Evolutionary conservation across 352 stramenopile species (phyloP).

Genomic region (Thalassiosira livingstoniorum): DNA sequence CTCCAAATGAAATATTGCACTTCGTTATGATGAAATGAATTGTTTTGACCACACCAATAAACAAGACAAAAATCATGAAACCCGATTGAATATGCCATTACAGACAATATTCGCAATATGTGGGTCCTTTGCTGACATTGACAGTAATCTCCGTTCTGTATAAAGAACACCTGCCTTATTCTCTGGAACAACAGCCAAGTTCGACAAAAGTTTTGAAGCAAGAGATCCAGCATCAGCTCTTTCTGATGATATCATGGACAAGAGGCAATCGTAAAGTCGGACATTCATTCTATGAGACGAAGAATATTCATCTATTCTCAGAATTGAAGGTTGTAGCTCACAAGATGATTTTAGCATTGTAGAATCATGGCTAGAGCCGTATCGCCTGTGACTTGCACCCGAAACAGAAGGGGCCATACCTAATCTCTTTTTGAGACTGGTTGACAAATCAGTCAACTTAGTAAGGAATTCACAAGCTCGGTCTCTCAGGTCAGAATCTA

Average conservation of each 20-base stretch:
- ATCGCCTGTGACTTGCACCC: conserved; percentile 24
- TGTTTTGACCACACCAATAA: too few relatives aligned
- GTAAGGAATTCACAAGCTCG: conserved; percentile 76
- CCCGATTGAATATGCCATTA: conserved; percentile 63
- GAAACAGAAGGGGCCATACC: conserved; percentile 48
- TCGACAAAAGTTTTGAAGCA: conserved; percentile 68
- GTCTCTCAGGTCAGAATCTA: conserved; percentile 82
- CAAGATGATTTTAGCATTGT: neutral
- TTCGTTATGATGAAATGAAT: too few relatives aligned
- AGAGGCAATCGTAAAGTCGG: conserved; percentile 71
- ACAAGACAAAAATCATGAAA: conserved; percentile 42
- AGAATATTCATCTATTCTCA: conserved; percentile 37
- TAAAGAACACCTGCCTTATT: conserved; percentile 71
- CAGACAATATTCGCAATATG: conserved; percentile 72
- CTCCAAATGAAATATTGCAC: too few relatives aligned
- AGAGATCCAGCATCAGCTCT: conserved; percentile 68
- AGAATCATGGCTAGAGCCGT: conserved; percentile 13
- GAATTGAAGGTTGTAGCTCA: conserved; percentile 31
- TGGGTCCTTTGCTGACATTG: conserved; percentile 68
- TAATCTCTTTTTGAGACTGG: conserved; percentile 59
- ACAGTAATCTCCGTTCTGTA: conserved; percentile 70
- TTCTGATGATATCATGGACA: conserved; percentile 73
- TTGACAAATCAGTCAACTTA: conserved; percentile 72
- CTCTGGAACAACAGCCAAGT: conserved; percentile 65
- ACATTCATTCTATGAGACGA: conserved; percentile 60